phyloP scores from a whole-genome alignment of 2,329 filamentous ascomycete genomes.

The Fusarium longipes region DNA sequence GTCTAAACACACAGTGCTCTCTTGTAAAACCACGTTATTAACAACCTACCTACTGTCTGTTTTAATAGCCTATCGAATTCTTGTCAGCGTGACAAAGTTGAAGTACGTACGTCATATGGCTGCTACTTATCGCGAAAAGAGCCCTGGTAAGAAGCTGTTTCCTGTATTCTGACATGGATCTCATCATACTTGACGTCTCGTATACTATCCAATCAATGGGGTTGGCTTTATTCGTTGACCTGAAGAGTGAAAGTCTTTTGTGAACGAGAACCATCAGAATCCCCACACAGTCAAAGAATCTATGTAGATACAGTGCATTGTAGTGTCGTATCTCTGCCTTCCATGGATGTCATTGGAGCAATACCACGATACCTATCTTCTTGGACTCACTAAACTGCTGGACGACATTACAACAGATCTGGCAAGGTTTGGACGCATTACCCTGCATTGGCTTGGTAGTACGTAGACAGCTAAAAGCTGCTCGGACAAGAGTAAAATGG shows the following conservation, averaged over 20 bases:
- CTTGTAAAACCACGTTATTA: background rate
- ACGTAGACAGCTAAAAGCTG: too few species aligned
- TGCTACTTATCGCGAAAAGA: background rate
- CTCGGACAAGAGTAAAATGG: too few species aligned
- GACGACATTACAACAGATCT: background rate
- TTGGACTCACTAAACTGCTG: background rate
- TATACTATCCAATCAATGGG: constrained; percentile 17
- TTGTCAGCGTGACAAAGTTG: background rate
- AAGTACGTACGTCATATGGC: background rate
- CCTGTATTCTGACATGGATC: background rate
- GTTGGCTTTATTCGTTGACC: constrained; percentile 8
- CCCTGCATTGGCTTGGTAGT: too few species aligned
- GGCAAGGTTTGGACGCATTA: background rate
- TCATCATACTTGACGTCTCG: constrained; percentile 2
- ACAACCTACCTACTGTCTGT: background rate
- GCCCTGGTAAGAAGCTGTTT: background rate
- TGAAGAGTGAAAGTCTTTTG: constrained; percentile 7
- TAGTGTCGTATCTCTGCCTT: background rate
- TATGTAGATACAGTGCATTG: background rate
- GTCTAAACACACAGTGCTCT: constrained; percentile 28
- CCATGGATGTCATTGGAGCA: too few species aligned
- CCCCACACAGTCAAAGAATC: constrained; percentile 8
- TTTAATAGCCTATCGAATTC: background rate
- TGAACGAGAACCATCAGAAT: constrained; percentile 7
- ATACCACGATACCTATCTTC: background rate